Evolutionary conservation across 2,329 filamentous ascomycete species (phyloP).

Genomic region (Elsinoe australis): DNA sequence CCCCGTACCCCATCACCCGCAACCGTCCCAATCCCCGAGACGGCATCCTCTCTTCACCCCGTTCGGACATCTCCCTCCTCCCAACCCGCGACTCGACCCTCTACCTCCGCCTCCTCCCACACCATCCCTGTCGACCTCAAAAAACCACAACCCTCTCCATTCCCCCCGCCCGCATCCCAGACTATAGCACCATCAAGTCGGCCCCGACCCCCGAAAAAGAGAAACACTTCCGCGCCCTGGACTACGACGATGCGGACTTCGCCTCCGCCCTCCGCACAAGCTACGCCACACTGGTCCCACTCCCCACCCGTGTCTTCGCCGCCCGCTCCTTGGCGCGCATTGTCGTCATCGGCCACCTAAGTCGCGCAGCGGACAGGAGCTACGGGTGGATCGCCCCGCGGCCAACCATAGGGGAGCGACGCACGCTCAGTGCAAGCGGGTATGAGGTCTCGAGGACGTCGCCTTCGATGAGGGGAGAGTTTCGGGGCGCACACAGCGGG

Average conservation of each 20-base stretch:
- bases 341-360: constrained; percentile 24
- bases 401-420: constrained; percentile 12
- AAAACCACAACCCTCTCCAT: constrained; percentile 27
- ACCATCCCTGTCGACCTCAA: constrained; percentile 22
- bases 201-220: constrained; percentile 20
- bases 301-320: constrained; percentile 26
- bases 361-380: constrained; percentile 24
- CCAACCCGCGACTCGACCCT: constrained; percentile 26
- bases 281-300: constrained; percentile 25
- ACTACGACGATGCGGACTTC: constrained; percentile 31
- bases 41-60: constrained; percentile 14
- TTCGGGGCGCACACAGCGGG: not conserved
- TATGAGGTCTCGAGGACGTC: constrained; percentile 27
- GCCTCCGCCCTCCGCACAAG: constrained; percentile 26
- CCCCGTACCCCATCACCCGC: constrained; percentile 23
- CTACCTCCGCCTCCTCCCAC: constrained; percentile 28
- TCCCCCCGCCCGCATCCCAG: constrained; percentile 24
- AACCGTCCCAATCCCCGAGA: constrained; percentile 21
- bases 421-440: constrained; percentile 26
- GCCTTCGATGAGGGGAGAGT: not conserved
- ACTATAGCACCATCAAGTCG: constrained; percentile 23
- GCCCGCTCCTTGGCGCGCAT: constrained; percentile 30
- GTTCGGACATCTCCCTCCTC: constrained; percentile 1
- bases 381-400: constrained; percentile 26
- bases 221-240: constrained; percentile 23